Base-by-base conservation (phyloP, 306 rosid genomes). In the Acacia crassicarpa region DNA sequence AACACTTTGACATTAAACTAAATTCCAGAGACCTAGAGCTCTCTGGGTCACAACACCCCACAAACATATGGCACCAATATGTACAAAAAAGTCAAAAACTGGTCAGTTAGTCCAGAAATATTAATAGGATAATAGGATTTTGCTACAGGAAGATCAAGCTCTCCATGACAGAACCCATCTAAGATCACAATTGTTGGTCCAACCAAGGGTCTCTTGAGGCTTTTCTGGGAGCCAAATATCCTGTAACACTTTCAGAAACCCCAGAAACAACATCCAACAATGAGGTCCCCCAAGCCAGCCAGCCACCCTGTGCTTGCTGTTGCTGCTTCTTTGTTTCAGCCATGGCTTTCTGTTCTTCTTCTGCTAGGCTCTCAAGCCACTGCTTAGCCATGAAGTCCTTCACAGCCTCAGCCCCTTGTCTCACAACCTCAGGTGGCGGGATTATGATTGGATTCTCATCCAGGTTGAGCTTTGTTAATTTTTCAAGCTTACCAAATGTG, bases 221-320 rank as follows among this genome's bases (percentile, higher is more conserved):
- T 74, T 89, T 86, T 84, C 77, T 41, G 63, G 77, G 5, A 8
- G 87, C 88, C n/a, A 83, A 77, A 82, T 86, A 86, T 58, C 81
- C 86, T 23, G 76, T 69, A 80, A 83, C 87, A 59, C 81, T 82
- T 49, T 43, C 85, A 69, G 88, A 82, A 74, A 80, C 87, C 44
- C 65, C 92, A 66, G 83, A 80, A 82, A 84, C 84, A 58, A 67
- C 85, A 62, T 83, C 84, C 11, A 86, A 75, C 80, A 86, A 41
- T 44, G 87, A 82, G 19, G 88, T 61, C 35, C 92, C 92, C 92
- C 92, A 86, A 0, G 85, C 84, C 25, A 84, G 43, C 92, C 88
- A 84, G 43, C 92, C 90, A 6, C 76, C 67, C 45, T 74, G 85
- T 46, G 85, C 81, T 65, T 80, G 84, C 67, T 75, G 87, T 69